Base-by-base conservation (phyloP, 1,139 yeast species). In the Candida sojae region DNA sequence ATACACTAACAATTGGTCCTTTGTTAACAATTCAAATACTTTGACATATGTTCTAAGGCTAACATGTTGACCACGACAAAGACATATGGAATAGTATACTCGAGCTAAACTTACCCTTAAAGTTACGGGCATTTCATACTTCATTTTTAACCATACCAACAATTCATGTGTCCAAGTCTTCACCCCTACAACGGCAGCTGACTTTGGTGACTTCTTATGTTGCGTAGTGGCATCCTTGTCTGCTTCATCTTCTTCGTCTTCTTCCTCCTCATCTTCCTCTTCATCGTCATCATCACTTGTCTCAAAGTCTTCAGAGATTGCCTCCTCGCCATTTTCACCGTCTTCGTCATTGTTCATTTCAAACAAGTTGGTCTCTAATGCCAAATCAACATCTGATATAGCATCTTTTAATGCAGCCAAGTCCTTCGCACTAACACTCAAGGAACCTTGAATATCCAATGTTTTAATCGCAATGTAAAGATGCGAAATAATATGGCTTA, bases 131-230 rank as follows among this genome's bases (percentile, higher is more conserved):
- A 93, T 77, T 47, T 86, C 88, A 59, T 88, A 85, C 62, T 90
- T 90, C 82, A 88, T 85, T 54, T 80, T 80, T 52, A 91, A 68
- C 83, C 97, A 88, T 39, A 88, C 85, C 48, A 84, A 77, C 53
- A 93, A 75, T 63, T 91, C 97, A 49, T 88, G 85, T 0, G 97
- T 88, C 97, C 97, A 92, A 52, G 88, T 89, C 48, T 86, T 79
- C 8, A 89, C 86, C 39, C 86, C 80, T 8, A 88, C 83, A 5
- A 88, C 85, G 0, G 93, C 84, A 1, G 95, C 88, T 0, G 89
- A 83, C 55, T 80, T 77, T 4, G 87, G 83, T 3, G 85, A 76
- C 12, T 82, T 77, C 54, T 83, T 84, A 51, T 84, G 82, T 48
- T 81, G 79, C 26, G 66, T 68, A 29, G 64, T 71, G 35, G 74